Evolutionary conservation across 192 early-diverging fungal species (phyloP).

Genomic region (Coemansia sp.): DNA sequence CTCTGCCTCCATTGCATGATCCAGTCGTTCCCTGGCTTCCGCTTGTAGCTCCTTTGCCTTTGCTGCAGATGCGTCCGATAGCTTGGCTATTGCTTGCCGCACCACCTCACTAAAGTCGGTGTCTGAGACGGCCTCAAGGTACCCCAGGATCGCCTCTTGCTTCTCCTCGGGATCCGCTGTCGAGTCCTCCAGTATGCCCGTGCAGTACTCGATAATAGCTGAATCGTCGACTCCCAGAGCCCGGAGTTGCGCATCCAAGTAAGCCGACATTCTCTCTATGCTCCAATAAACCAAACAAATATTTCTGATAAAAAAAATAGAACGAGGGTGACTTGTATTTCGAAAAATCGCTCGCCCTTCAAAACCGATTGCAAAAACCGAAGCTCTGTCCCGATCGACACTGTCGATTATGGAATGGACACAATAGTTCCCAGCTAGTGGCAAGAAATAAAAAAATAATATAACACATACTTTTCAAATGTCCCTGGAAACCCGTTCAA

Average conservation of each 20-base stretch:
- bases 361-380: no score
- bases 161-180: conserved; percentile 29
- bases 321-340: no score
- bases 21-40: conserved; percentile 4
- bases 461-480: background rate
- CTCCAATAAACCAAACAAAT: no score
- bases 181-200: conserved; percentile 26
- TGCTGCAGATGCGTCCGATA: background rate
- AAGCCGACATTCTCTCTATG: conserved; percentile 22
- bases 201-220: conserved; percentile 45
- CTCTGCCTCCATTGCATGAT: conserved; percentile 16
- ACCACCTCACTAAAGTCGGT: conserved; percentile 10
- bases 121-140: conserved; percentile 32
- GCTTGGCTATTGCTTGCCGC: conserved; percentile 14
- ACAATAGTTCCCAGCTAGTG: background rate
- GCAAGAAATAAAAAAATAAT: background rate
- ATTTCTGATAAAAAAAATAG: background rate
- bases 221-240: conserved; percentile 39
- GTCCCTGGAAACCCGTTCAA: conserved; percentile 1
- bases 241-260: conserved; percentile 18
- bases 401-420: no score
- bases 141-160: conserved; percentile 33
- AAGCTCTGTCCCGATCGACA: no score
- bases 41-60: conserved; percentile 8
- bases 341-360: no score